phyloP scores from a whole-genome alignment of 805 yeast species.

The Pichia paraexigua region DNA sequence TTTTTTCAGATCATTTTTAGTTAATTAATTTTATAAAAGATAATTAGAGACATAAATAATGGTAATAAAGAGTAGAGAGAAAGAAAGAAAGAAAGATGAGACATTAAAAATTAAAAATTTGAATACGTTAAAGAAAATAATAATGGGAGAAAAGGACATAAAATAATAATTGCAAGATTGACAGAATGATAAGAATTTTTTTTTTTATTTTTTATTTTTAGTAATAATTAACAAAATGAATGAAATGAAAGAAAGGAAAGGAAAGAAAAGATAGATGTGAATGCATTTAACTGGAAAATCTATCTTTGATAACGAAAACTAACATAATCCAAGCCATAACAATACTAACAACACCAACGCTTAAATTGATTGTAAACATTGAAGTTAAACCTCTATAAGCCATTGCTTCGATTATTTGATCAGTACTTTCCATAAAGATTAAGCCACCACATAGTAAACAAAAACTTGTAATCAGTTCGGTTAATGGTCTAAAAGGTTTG shows the following conservation, averaged over 20 bases:
- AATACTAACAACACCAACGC: slow-evolving; percentile 70
- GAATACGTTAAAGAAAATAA: neutral
- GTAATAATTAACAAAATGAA: neutral
- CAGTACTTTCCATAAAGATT: slow-evolving; percentile 87
- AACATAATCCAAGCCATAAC: slow-evolving; percentile 85
- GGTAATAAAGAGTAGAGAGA: neutral
- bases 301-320: slow-evolving; percentile 54
- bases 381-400: slow-evolving; percentile 75
- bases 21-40: too few relatives aligned
- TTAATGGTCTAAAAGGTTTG: slow-evolving; percentile 66
- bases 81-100: neutral
- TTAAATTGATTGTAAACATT: slow-evolving; percentile 86
- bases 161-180: too few relatives aligned
- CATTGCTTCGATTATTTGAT: slow-evolving; percentile 73
- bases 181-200: too few relatives aligned
- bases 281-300: too few relatives aligned
- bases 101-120: neutral
- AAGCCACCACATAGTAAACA: slow-evolving; percentile 82
- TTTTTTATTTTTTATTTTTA: too few relatives aligned
- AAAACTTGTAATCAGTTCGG: slow-evolving; percentile 76
- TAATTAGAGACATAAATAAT: neutral
- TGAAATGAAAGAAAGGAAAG: neutral
- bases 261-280: too few relatives aligned
- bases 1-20: neutral
- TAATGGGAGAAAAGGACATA: too few relatives aligned